Percentiles rank a stretch among this genome's conserved stretches.
Conservation (phyloP, 805 yeast species). For the Wickerhamomyces ciferrii region DNA sequence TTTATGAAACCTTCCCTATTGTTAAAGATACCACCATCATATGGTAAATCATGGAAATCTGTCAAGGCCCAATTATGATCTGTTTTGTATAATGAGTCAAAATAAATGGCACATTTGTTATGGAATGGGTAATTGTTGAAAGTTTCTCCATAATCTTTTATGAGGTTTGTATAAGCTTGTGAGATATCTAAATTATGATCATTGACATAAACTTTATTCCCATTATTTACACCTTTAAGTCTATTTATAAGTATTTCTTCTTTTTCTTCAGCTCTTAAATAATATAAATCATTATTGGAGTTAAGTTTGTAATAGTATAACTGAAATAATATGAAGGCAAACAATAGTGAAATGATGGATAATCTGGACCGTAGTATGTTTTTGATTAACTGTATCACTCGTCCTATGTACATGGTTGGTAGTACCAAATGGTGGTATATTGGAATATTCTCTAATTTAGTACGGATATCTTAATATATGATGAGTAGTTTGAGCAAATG, state of each 20-base stretch:
- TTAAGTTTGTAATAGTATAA: not conserved
- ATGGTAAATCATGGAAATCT: slow-evolving; percentile 13
- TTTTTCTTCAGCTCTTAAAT: not conserved
- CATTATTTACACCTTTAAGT: not conserved
- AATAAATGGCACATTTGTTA: slow-evolving; percentile 25
- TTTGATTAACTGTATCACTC: not conserved
- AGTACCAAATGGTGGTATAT: too few species aligned
- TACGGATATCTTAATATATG: too few species aligned
- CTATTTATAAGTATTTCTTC: not conserved
- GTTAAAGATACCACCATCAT: slow-evolving; percentile 16
- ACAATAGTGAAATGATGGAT: not conserved
- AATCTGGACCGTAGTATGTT: not conserved
- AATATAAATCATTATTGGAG: not conserved
- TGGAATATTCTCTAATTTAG: too few species aligned
- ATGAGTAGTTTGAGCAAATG: too few species aligned
- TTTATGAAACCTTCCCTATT: slow-evolving; percentile 12
- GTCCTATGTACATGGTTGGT: not conserved
- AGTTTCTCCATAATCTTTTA: not conserved
- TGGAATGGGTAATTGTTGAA: slow-evolving; percentile 1
- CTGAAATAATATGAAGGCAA: not conserved
- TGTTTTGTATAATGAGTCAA: slow-evolving; percentile 17
- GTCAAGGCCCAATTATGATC: slow-evolving; percentile 17
- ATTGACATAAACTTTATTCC: not conserved
- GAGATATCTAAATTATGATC: not conserved
- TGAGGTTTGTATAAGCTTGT: not conserved